A percentile compares a stretch with the other conserved stretches of the same genome.
phyloP scores from a whole-genome alignment of 1,139 yeast species.

The Candida anutae region DNA sequence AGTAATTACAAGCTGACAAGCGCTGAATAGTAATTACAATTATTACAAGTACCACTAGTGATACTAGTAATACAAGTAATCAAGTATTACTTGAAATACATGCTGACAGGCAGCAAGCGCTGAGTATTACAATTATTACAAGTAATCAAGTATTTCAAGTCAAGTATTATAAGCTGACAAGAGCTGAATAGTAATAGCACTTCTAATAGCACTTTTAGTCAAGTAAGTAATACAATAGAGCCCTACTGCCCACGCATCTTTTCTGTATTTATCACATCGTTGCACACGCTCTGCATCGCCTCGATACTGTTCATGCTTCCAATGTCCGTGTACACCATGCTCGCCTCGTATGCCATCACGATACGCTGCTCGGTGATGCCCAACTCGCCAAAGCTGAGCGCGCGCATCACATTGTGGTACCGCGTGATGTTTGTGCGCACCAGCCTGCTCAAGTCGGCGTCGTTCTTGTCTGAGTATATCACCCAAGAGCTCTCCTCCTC shows the following conservation, averaged over 20 bases:
- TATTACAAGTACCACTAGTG: no score
- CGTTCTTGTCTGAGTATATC: slow-evolving; percentile 88
- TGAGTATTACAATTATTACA: no score
- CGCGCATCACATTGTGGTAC: slow-evolving; percentile 76
- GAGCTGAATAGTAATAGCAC: no score
- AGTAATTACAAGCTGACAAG: no score
- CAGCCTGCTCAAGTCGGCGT: slow-evolving; percentile 47
- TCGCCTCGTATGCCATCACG: slow-evolving; percentile 80
- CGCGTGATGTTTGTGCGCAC: slow-evolving; percentile 72
- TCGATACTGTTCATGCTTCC: slow-evolving; percentile 73
- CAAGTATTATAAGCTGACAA: no score
- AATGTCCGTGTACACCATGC: slow-evolving; percentile 66
- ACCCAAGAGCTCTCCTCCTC: slow-evolving; percentile 96
- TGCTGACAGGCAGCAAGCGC: no score
- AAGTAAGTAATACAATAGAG: no score
- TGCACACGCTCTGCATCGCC: slow-evolving; percentile 65
- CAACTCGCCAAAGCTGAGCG: slow-evolving; percentile 72
- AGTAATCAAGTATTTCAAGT: no score
- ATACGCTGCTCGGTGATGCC: slow-evolving; percentile 82
- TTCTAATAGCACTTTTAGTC: no score
- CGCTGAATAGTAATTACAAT: no score
- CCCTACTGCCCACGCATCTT: slow-evolving; percentile 59
- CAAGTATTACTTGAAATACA: no score
- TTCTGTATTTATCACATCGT: slow-evolving; percentile 65
- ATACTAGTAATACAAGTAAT: no score